Base-by-base conservation (phyloP, 768 basidiomycete genomes). In the Russula lepida region DNA sequence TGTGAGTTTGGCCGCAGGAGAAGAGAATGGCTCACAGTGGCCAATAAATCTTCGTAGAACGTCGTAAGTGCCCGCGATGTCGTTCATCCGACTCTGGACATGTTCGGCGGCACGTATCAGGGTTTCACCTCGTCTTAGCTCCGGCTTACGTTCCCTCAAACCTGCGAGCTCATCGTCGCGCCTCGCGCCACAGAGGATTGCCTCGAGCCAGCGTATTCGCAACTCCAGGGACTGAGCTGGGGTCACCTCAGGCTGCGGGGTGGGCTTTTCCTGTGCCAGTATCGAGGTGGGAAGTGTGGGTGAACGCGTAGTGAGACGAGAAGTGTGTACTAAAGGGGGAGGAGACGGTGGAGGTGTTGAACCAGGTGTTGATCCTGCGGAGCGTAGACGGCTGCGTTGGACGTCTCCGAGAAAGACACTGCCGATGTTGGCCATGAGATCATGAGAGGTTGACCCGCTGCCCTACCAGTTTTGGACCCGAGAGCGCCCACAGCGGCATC, bases 321-420 rank as follows among this genome's bases (percentile, higher is more conserved):
- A 64, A 53, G 58, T 66, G 19, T 65, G 64, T 60, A 66, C 50
- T 15, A 67, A 46, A 27, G 75, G 74, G 3, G 74, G 77, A 53
- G 75, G 78, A 37, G 78, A 78, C 30, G 75, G 76, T 39, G 75
- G 79, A 57, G 80, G 76, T n/a, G 81, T 78, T 23, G 84, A 80
- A 41, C 81, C 64, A 1, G 73, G 51, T 3, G 62, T 63, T 8
- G 58, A 63, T 28, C 44, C 62, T 0, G 51, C 46, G 39, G 62
- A 81, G 13, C 87, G 71, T 44, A 85, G 73, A 44, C 87, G 83
- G 66, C 80, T 78, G 64, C 86, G 84, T 69, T 83, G 81, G 8
- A 83, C 72, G 74, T 92, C 90, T 59, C 89, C 90, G 56, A 92
- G 78, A 72, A 92, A 92, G 25, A 87, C 89, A 68, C 86, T 88